phyloP scores from a whole-genome alignment of 148 eudicot genomes.

The Selenicereus undatus region DNA sequence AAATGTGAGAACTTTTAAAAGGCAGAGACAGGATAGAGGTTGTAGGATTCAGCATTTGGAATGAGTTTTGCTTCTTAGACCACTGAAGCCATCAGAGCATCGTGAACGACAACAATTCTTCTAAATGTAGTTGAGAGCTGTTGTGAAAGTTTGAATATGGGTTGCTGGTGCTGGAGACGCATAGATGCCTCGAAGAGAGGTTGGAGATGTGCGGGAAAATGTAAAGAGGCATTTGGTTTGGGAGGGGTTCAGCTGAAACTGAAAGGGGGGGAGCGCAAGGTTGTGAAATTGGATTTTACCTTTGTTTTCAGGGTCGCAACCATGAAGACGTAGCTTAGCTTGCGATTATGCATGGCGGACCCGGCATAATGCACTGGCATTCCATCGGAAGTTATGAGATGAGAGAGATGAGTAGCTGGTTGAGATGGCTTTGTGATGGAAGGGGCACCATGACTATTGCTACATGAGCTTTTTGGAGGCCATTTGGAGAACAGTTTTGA shows the following conservation, averaged over 20 bases:
- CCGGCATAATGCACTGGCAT: constrained; percentile 52
- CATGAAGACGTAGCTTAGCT: constrained; percentile 45
- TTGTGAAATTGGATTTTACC: constrained; percentile 48
- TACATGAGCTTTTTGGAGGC: constrained; percentile 25
- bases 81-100: constrained; percentile 20
- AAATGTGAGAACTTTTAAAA: constrained; percentile 7
- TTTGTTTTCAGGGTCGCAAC: constrained; percentile 21
- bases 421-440: constrained; percentile 70
- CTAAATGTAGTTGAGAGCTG: constrained; percentile 12
- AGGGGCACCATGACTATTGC: constrained; percentile 52
- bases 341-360: constrained; percentile 37
- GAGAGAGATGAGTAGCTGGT: constrained; percentile 62
- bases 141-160: constrained; percentile 17
- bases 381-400: constrained; percentile 39
- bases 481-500: constrained; percentile 10
- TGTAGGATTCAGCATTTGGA: constrained; percentile 30
- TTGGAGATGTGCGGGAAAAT: not conserved
- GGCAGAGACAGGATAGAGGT: constrained; percentile 17
- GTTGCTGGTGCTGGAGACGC: constrained; percentile 21
- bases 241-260: not conserved
- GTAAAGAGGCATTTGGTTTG: not conserved
- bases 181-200: not conserved
- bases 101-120: constrained; percentile 25
- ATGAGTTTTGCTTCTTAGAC: constrained; percentile 26
- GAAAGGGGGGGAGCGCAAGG: constrained; percentile 12